Conservation (phyloP, 2,329 filamentous ascomycete genomes). For the Moelleriella libera region DNA sequence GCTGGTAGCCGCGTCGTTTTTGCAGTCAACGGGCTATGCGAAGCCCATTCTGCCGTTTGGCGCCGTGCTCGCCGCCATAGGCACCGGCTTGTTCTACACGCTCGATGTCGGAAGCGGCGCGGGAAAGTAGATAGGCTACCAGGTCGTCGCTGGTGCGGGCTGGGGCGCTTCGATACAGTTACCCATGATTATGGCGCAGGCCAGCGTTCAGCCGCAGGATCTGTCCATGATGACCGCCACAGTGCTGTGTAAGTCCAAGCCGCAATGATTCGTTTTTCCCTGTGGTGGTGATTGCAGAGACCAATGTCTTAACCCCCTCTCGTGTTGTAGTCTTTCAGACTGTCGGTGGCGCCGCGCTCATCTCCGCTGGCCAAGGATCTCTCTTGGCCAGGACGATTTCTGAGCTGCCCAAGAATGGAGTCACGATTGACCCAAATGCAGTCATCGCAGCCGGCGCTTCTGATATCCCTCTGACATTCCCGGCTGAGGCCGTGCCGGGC, state of each 20-base stretch:
- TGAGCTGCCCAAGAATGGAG: conserved; percentile 17
- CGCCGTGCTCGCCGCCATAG: conserved; percentile 25
- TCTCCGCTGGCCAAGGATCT: conserved; percentile 31
- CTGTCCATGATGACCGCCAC: conserved; percentile 31
- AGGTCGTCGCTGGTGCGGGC: conserved; percentile 34
- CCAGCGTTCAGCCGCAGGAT: conserved; percentile 23
- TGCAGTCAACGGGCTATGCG: conserved; percentile 24
- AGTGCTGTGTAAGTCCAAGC: conserved; percentile 22
- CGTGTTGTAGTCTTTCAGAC: conserved; percentile 27
- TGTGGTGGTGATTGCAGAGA: background rate
- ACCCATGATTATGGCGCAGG: conserved; percentile 35
- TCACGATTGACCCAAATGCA: conserved; percentile 18
- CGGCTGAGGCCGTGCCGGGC: conserved; percentile 11
- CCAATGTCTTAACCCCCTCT: background rate
- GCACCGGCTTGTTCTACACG: conserved; percentile 27
- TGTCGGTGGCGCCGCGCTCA: conserved; percentile 34
- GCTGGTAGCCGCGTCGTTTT: conserved; percentile 25
- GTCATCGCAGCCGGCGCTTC: conserved; percentile 36
- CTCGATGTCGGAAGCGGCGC: conserved; percentile 22
- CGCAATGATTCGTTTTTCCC: background rate
- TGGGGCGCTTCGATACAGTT: conserved; percentile 31
- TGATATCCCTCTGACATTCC: conserved; percentile 37
- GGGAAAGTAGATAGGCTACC: conserved; percentile 37
- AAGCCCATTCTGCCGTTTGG: conserved; percentile 30
- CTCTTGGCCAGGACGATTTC: conserved; percentile 29